Conservation (phyloP, 768 basidiomycete genomes). For the Termitomyces sp. region DNA sequence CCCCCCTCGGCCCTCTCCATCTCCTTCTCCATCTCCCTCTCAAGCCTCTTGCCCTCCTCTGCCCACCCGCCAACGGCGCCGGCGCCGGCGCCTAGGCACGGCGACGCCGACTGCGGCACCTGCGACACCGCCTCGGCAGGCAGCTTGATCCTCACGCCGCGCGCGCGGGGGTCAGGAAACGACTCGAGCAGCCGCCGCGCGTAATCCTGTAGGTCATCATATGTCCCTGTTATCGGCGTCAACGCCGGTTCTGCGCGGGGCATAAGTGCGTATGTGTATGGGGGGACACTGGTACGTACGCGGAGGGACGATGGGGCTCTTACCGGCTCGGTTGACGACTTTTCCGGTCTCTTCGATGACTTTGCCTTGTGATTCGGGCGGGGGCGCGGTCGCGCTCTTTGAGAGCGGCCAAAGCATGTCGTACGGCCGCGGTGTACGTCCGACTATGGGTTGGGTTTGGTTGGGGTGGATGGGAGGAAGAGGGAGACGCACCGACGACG, state of each 20-base stretch:
- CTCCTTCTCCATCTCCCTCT: conserved; percentile 21
- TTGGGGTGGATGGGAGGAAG: background rate
- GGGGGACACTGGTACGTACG: conserved; percentile 15
- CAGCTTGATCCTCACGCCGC: conserved; percentile 20
- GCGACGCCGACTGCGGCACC: conserved; percentile 19
- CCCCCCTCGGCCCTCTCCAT: conserved; percentile 35
- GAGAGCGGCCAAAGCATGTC: conserved; percentile 80
- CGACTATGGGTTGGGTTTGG: conserved; percentile 29
- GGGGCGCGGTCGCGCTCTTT: conserved; percentile 26
- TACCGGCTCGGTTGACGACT: conserved; percentile 8
- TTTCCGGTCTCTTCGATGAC: conserved; percentile 28
- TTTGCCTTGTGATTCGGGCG: conserved; percentile 30
- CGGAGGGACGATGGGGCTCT: conserved; percentile 16
- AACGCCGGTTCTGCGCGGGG: conserved; percentile 4
- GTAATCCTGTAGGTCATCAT: conserved; percentile 47
- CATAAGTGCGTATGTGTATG: background rate
- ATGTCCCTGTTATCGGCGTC: conserved; percentile 20
- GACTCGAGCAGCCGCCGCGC: conserved; percentile 45
- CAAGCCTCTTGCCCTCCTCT: conserved; percentile 25
- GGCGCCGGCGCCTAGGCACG: background rate
- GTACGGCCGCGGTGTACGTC: conserved; percentile 56
- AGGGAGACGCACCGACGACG: conserved; percentile 55
- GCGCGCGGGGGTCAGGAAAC: conserved; percentile 27
- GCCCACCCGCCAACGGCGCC: conserved; percentile 13
- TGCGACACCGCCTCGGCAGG: conserved; percentile 19